Percentiles rank a stretch among this genome's conserved stretches.
Evolutionary conservation across 257 asterid genomes (phyloP).

Genomic region (Misopates orontium): DNA sequence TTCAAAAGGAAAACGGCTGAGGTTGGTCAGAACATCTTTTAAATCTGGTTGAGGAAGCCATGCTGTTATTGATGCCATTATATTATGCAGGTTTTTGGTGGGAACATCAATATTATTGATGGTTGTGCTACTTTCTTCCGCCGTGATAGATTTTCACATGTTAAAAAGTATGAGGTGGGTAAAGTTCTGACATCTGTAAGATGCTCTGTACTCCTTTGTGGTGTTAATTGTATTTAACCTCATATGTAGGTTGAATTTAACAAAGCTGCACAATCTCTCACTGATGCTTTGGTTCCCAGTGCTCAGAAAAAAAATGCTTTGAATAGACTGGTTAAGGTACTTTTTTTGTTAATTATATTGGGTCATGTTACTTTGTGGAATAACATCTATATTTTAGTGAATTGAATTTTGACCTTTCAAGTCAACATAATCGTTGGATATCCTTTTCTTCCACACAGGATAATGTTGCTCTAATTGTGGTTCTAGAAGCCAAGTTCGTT

Average conservation of each 20-base stretch:
- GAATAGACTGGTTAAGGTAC: conserved; percentile 85
- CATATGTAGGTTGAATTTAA: conserved; percentile 85
- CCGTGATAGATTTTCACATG: conserved; percentile 91
- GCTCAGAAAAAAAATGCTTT: conserved; percentile 78
- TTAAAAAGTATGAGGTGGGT: conserved; percentile 90
- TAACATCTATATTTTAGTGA: conserved; percentile 1
- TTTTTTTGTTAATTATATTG: conserved; percentile 5
- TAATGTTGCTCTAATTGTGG: conserved; percentile 87
- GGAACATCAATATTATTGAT: conserved; percentile 57
- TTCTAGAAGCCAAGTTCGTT: conserved; percentile 87
- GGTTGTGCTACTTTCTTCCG: conserved; percentile 99
- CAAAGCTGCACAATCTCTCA: conserved; percentile 95
- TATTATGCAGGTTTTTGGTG: conserved; percentile 61
- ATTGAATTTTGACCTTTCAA: conserved; percentile 12
- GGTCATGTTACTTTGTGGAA: conserved; percentile 9
- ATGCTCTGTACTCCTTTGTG: conserved; percentile 21
- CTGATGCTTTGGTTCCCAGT: conserved; percentile 79
- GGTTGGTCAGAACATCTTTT: conserved; percentile 50
- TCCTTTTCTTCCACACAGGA: conserved; percentile 53
- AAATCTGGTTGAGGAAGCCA: conserved; percentile 14
- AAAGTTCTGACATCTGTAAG: conserved; percentile 19
- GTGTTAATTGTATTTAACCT: conserved; percentile 17
- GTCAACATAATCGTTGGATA: conserved; percentile 7
- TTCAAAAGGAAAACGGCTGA: conserved; percentile 80
- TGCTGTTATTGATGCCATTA: conserved; percentile 27